Conservation (phyloP, 1,139 yeast species). For the Arxiozyma telluris region DNA sequence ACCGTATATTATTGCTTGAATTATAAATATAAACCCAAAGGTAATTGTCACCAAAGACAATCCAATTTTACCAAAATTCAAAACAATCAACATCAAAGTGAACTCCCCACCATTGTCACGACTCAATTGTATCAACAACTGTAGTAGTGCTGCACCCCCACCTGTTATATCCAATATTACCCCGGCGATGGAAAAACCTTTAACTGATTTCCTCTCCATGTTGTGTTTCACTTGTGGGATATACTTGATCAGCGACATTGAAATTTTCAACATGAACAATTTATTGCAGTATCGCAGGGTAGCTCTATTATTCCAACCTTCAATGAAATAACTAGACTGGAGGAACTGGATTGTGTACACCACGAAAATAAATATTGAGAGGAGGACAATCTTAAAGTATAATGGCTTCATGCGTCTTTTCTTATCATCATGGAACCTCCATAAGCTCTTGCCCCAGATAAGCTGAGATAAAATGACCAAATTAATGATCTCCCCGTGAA, state of each 20-base stretch:
- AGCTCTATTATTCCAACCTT: slow-evolving; percentile 23
- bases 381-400: slow-evolving; percentile 20
- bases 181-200: slow-evolving; percentile 49
- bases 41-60: slow-evolving; percentile 26
- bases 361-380: slow-evolving; percentile 15
- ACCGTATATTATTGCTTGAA: slow-evolving; percentile 7
- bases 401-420: slow-evolving; percentile 20
- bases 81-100: slow-evolving; percentile 11
- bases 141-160: slow-evolving; percentile 42
- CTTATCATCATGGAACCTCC: slow-evolving; percentile 27
- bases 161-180: slow-evolving; percentile 46
- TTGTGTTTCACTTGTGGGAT: slow-evolving; percentile 54
- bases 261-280: slow-evolving; percentile 37
- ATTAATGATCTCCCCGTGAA: slow-evolving; percentile 37
- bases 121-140: slow-evolving; percentile 33
- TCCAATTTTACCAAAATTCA: slow-evolving; percentile 30
- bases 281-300: slow-evolving; percentile 24
- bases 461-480: slow-evolving; percentile 34
- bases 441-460: slow-evolving; percentile 28
- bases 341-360: slow-evolving; percentile 13
- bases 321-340: slow-evolving; percentile 7
- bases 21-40: slow-evolving; percentile 19
- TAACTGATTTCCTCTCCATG: slow-evolving; percentile 43
- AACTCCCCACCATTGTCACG: slow-evolving; percentile 18
- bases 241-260: slow-evolving; percentile 49